phyloP scores from a whole-genome alignment of 2,329 filamentous ascomycete genomes.

The Epichloe glyceriae region DNA sequence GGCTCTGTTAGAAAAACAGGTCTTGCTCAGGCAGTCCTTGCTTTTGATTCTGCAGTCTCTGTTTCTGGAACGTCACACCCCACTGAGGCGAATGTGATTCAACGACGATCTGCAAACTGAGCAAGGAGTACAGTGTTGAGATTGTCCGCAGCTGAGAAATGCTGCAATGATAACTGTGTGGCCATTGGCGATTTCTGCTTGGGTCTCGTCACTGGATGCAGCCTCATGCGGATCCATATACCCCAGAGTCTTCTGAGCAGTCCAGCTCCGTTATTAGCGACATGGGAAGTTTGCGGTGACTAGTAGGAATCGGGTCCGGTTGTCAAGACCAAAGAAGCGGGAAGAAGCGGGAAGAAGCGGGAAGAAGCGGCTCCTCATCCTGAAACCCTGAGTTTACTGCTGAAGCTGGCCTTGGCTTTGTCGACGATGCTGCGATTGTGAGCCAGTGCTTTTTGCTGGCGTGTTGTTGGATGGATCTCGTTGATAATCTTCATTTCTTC shows the following conservation, averaged over 20 bases:
- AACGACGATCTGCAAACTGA: background rate
- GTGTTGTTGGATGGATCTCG: background rate
- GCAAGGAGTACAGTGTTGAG: background rate
- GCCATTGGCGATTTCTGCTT: background rate
- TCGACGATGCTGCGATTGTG: background rate
- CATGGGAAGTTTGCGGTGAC: background rate
- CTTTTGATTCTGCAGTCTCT: background rate
- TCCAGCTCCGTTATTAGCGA: background rate
- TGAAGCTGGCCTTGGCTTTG: background rate
- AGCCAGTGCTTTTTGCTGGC: background rate
- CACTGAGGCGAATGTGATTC: background rate
- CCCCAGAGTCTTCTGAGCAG: background rate
- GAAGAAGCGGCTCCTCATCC: background rate
- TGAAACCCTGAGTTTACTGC: background rate
- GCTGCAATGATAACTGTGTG: background rate
- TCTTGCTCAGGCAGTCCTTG: too few relatives aligned
- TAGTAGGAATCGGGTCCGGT: slow-evolving; percentile 1
- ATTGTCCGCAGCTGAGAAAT: background rate
- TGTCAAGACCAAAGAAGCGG: background rate
- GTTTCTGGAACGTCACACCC: slow-evolving; percentile 2
- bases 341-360: background rate
- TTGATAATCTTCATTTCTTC: background rate
- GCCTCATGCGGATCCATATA: background rate
- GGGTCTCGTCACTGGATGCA: background rate
- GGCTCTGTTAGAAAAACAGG: too few relatives aligned